Base-by-base conservation (phyloP, 1,284 basidiomycete genomes). In the Cryptococcus floricola region DNA sequence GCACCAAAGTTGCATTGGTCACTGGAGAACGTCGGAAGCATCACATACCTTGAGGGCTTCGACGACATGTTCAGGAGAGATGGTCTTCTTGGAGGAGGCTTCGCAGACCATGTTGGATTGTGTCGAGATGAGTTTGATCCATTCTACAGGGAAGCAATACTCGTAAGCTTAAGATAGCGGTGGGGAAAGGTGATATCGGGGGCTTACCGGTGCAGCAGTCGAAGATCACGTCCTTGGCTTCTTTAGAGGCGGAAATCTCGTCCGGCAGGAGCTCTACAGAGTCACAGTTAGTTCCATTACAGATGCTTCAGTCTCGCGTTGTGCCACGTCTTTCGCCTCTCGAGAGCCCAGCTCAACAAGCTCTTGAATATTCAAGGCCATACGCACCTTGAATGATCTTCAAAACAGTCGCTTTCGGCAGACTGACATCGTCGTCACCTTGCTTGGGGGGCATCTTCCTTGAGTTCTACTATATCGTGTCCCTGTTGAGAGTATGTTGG, bases 31-130 rank as follows among this genome's bases (percentile, higher is more conserved):
- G 27, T 23, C 28, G 27, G 13, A 39, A 19, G 3, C 18, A 37
- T 27, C 4, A 69, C 82, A 48, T 57, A 91, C 92, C 80, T 92
- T 91, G 51, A 99, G 80, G 5, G 95, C 96, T 39, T 84, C 81
- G 44, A 97, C 87, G 48, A 98, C 94, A 72, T 99, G 95, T 70
- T 99, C 95, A 2, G 96, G 95, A 4, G 93, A 91, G 66, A 99
- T 98, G 0, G 95, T 99, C 81, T 98, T 99, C 81, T 98, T 98
- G n/a, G 89, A 88, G 69, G 94, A 92, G 74, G 91, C 87, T 71
- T 98, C 96, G 76, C 96, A 99, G 57, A 97, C 91, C 65, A 97
- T 92, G 77, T 98, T 98, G 52, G 94, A 89, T 77, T 98, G 93
- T 7, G 94, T 94, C 14, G 96, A 96, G 71, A 99, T 88, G 72